phyloP scores from a whole-genome alignment of 192 early-diverging fungal species.

The Thamnidium elegans region DNA sequence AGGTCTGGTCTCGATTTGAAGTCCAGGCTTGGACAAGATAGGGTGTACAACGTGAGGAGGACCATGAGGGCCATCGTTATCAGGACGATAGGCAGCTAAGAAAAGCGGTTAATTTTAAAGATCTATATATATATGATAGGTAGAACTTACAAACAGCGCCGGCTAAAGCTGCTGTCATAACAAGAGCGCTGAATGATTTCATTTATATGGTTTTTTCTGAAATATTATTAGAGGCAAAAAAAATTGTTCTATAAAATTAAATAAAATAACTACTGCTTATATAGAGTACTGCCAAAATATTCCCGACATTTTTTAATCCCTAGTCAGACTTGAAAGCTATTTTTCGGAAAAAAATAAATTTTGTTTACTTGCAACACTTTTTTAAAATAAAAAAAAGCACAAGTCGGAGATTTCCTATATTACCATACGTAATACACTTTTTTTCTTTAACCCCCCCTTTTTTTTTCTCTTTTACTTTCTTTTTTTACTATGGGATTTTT shows the following conservation, averaged over 20 bases:
- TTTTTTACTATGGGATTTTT: conserved; percentile 14
- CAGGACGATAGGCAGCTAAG: conserved; percentile 8
- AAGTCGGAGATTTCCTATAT: conserved; percentile 11
- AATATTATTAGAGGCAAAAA: no score
- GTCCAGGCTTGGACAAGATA: neutral
- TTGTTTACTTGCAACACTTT: no score
- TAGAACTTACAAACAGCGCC: conserved; percentile 10
- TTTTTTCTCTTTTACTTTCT: neutral
- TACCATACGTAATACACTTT: neutral
- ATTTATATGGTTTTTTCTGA: neutral
- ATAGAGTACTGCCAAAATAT: no score
- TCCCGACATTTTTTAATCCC: no score
- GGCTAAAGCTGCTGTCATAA: conserved; percentile 11
- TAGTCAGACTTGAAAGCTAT: no score
- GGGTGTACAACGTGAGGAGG: neutral
- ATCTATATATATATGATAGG: neutral
- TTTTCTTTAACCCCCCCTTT: neutral
- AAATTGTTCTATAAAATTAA: no score
- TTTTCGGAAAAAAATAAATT: no score
- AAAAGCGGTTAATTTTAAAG: no score
- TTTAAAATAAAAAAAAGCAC: neutral
- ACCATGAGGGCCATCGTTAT: neutral
- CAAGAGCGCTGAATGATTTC: conserved; percentile 2
- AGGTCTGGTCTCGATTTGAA: conserved; percentile 13
- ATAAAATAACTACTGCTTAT: no score